Base-by-base conservation (phyloP, 2,329 filamentous ascomycete genomes). In the Arthroderma sp. region DNA sequence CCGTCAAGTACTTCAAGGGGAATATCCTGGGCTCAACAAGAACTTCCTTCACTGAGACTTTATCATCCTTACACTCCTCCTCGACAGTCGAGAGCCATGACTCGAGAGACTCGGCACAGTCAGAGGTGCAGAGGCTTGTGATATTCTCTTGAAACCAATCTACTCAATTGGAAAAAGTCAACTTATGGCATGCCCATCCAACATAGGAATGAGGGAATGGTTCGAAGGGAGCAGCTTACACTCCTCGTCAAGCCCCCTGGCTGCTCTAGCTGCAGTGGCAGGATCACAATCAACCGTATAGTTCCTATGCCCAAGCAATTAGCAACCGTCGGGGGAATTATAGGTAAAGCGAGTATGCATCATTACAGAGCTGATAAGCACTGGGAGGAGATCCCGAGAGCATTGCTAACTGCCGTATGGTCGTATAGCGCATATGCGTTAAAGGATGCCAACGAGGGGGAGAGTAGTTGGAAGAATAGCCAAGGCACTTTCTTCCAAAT, bases 381-480 rank as follows among this genome's bases (percentile, higher is more conserved):
- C 30, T 44, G 38, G 6, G 40, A 43, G 3, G 50, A 48, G 7
- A 52, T 28, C 5, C 49, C 50, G 29, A 52, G 42, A 4, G 49
- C 36, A 9, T 40, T 34, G 15, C 39, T 41, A 34, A 50, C 46
- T 29, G 43, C 45, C 29, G 40, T 36, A 41, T 43, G 46, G 30
- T 51, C 49, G 38, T 52, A 49, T n/a, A 40, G 33, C 36, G 46
- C 49, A 28, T 50, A 52, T 31, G 48, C 46, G 34, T 49, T 52
- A 43, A 52, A 52, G 9, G 40, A 44, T 22, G 50, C 46, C 3
- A 41, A 6, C 8, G 45, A 33, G 11, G 41, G 37, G 15, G 27
- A 36, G 5, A 38, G 15, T 22, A 22, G 15, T 22, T 22, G 15
- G 15, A 22, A 22, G 15, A 22, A 22, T 22, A 22, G 15, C 15